phyloP scores from a whole-genome alignment of 2,329 filamentous ascomycete genomes.

The Alternaria brassicae region DNA sequence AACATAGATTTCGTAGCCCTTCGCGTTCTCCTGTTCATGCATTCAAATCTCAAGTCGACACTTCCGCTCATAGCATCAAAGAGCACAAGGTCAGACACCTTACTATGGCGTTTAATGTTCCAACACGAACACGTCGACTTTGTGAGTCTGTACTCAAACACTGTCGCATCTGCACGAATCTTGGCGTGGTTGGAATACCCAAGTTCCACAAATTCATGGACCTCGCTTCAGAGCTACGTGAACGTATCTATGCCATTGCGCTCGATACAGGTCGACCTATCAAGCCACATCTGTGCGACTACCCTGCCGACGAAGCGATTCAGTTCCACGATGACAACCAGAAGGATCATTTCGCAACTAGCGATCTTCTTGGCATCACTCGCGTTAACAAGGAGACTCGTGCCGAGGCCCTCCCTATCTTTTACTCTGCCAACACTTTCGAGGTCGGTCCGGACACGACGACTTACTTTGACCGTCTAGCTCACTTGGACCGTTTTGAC shows the following conservation, averaged over 20 bases:
- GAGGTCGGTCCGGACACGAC: slow-evolving; percentile 17
- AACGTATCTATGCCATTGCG: slow-evolving; percentile 21
- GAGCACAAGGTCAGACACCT: not conserved
- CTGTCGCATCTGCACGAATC: not conserved
- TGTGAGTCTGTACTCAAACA: not conserved
- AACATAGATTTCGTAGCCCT: too few species aligned
- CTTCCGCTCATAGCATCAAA: not conserved
- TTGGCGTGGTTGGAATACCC: not conserved
- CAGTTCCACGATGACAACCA: slow-evolving; percentile 29
- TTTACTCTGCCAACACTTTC: slow-evolving; percentile 34
- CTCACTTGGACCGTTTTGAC: slow-evolving; percentile 27
- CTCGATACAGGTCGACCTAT: slow-evolving; percentile 19
- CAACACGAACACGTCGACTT: not conserved
- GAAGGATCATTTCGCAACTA: slow-evolving; percentile 14
- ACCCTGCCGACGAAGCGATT: not conserved
- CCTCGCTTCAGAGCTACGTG: slow-evolving; percentile 27
- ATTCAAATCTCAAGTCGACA: not conserved
- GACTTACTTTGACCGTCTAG: slow-evolving; percentile 28
- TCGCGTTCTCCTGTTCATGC: not conserved
- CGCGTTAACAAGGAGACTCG: slow-evolving; percentile 24
- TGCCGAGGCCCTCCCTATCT: slow-evolving; percentile 24
- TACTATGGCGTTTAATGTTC: not conserved
- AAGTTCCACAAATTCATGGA: slow-evolving; percentile 22
- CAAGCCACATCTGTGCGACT: slow-evolving; percentile 25
- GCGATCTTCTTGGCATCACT: slow-evolving; percentile 16